Base-by-base conservation (phyloP, 2,329 filamentous ascomycete genomes). In the Trichoderma atroviride region DNA sequence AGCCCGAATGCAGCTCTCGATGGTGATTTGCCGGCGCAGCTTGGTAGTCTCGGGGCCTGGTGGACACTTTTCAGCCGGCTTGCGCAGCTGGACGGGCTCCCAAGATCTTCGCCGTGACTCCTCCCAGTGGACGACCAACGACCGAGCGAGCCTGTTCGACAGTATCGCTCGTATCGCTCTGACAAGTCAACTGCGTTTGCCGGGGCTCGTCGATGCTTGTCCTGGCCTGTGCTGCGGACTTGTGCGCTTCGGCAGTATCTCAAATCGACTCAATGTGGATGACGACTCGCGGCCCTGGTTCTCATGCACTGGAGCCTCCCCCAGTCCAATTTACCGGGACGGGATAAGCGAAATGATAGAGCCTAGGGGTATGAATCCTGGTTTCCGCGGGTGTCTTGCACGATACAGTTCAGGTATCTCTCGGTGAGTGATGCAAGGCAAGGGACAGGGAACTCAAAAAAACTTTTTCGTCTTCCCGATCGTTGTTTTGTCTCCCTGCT, bases 311-410 rank as follows among this genome's bases (percentile, higher is more conserved):
- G 35, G 62, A 68, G 57, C 33, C 55, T 29, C 57, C 57, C 67
- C 52, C 73, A 74, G 75, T 76, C 72, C 74, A 78, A 77, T 78
- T 79, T 79, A 76, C 74, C 75, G 70, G 75, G 74, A 75, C 75
- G 70, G 71, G 72, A 72, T 74, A 75, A 79, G 78, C 78, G 78
- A 79, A 75, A 79, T 79, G 78, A 79, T 70, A 73, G 72, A 72
- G 71, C 74, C 69, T 70, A 61, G 72, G 73, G 65, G 72, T 72
- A 68, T 68, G 71, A 72, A 72, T 76, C 72, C 74, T 68, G 68
- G 63, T 58, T 62, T 70, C 63, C 62, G 67, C 35, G n/a, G 29
- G n/a, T 65, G 63, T 55, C 63, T 65, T 65, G 61, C 57, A 35
- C 43, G 40, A 43, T 43, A n/a, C 19, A 50, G 22, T 43, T 9